phyloP scores from a whole-genome alignment of 1,284 basidiomycete species.

The Xerocomus cyaneibrunnescens region DNA sequence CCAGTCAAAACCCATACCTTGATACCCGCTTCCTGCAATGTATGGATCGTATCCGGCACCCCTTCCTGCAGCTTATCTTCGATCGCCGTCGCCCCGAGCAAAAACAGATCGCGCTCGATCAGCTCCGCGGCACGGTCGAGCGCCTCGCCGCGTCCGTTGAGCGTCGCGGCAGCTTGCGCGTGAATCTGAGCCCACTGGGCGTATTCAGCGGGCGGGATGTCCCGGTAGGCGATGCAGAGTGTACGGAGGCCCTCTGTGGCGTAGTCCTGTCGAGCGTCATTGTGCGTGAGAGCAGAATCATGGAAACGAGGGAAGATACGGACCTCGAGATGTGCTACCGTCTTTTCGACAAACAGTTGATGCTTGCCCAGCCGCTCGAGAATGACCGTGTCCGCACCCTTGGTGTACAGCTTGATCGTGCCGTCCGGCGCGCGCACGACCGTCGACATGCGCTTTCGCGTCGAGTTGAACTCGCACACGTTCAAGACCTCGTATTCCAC shows the following conservation, averaged over 20 bases:
- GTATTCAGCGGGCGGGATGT: slow-evolving; percentile 91
- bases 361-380: slow-evolving; percentile 81
- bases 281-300: background rate
- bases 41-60: slow-evolving; percentile 98
- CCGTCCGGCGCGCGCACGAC: slow-evolving; percentile 88
- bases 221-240: slow-evolving; percentile 93
- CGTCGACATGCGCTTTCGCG: slow-evolving; percentile 97
- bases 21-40: slow-evolving; percentile 96
- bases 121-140: slow-evolving; percentile 94
- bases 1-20: slow-evolving; percentile 99
- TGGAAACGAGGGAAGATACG: background rate
- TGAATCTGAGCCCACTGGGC: slow-evolving; percentile 86
- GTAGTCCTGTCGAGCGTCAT: slow-evolving; percentile 62
- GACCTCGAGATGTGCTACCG: slow-evolving; percentile 88
- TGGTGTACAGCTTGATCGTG: slow-evolving; percentile 93
- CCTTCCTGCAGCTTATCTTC: slow-evolving; percentile 99
- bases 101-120: slow-evolving; percentile 91
- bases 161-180: slow-evolving; percentile 87
- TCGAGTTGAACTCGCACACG: slow-evolving; percentile 98
- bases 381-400: slow-evolving; percentile 98
- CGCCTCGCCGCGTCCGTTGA: slow-evolving; percentile 91
- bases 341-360: slow-evolving; percentile 86
- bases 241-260: slow-evolving; percentile 97
- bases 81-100: slow-evolving; percentile 96
- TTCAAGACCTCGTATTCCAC: slow-evolving; percentile 93